Evolutionary conservation across 1,284 basidiomycete genomes (phyloP).

Genomic region (Vanrija sp.): DNA sequence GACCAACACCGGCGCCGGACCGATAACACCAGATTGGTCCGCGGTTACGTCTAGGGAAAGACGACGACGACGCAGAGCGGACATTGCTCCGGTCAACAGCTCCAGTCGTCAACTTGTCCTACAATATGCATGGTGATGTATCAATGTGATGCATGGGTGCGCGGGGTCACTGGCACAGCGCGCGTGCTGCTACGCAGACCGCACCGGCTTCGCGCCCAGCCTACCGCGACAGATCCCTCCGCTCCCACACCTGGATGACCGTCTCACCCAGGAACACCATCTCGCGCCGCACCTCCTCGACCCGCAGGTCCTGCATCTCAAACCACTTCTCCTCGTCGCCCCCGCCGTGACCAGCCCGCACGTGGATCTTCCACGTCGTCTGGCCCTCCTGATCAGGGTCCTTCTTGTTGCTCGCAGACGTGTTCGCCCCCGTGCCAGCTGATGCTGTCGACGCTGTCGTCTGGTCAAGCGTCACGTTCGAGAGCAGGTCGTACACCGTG

Average conservation of each 20-base stretch:
- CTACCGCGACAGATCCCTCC: conserved; percentile 33
- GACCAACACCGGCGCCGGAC: too few species aligned
- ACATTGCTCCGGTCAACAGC: too few species aligned
- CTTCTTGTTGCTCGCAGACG: conserved; percentile 40
- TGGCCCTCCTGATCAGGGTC: conserved; percentile 31
- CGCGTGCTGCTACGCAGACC: too few species aligned
- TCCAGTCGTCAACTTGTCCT: too few species aligned
- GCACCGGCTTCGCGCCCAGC: too few species aligned
- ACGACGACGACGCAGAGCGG: too few species aligned
- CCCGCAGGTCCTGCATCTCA: conserved; percentile 93
- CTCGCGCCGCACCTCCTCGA: conserved; percentile 89
- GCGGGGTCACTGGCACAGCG: too few species aligned
- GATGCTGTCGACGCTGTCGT: conserved; percentile 76
- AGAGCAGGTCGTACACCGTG: conserved; percentile 86
- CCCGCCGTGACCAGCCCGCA: conserved; percentile 65
- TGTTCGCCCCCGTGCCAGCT: conserved; percentile 29
- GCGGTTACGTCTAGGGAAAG: too few species aligned
- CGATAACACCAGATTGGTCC: too few species aligned
- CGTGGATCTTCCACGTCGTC: conserved; percentile 77
- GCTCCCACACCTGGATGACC: conserved; percentile 70
- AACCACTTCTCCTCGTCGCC: conserved; percentile 91
- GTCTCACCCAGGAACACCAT: conserved; percentile 98
- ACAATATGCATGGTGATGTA: too few species aligned
- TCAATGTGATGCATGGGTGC: too few species aligned
- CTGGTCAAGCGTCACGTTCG: conserved; percentile 89